Percentiles rank a stretch among this genome's conserved stretches.
Evolutionary conservation across 768 basidiomycete species (phyloP).

Genomic region (Calvatia gigantea): DNA sequence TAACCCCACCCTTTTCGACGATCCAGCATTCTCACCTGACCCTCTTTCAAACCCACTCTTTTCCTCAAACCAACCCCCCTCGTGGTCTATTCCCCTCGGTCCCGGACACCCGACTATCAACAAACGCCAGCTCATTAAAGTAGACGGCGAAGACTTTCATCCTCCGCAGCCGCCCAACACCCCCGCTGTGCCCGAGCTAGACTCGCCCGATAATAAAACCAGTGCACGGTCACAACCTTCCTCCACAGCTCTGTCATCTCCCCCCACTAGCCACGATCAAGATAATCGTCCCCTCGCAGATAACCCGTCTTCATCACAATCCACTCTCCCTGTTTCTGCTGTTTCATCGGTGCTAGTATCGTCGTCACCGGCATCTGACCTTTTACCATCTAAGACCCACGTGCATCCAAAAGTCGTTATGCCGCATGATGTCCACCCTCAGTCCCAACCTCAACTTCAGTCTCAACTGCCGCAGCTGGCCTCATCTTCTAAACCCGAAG

Average conservation of each 20-base stretch:
- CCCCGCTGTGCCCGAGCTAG: constrained; percentile 11
- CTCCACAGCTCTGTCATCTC: constrained; percentile 25
- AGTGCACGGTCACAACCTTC: constrained; percentile 25
- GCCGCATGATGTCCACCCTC: constrained; percentile 9
- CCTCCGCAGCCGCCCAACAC: constrained; percentile 8
- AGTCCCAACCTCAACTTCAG: constrained; percentile 3
- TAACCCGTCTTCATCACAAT: constrained; percentile 15
- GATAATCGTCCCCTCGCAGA: constrained; percentile 1
- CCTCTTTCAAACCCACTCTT: constrained; percentile 47
- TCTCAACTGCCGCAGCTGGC: constrained; percentile 1
- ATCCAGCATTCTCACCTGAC: constrained; percentile 59
- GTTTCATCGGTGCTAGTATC: neutral
- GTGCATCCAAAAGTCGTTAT: constrained; percentile 11
- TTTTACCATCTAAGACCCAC: constrained; percentile 1
- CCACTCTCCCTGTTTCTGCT: constrained; percentile 14
- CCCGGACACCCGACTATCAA: constrained; percentile 30
- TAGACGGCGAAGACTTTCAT: constrained; percentile 4
- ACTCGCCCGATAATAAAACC: constrained; percentile 10
- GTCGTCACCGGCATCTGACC: constrained; percentile 1
- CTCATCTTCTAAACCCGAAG: constrained; percentile 11
- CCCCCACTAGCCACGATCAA: constrained; percentile 7
- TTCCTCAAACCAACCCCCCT: constrained; percentile 25
- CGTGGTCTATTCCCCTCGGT: constrained; percentile 23
- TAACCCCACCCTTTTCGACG: constrained; percentile 34
- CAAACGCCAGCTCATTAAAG: constrained; percentile 19